These are phyloP conservation scores for Phytophthora hybrid DNA, from an alignment of 352 stramenopile species.

Conservation along the genomic window DNA sequence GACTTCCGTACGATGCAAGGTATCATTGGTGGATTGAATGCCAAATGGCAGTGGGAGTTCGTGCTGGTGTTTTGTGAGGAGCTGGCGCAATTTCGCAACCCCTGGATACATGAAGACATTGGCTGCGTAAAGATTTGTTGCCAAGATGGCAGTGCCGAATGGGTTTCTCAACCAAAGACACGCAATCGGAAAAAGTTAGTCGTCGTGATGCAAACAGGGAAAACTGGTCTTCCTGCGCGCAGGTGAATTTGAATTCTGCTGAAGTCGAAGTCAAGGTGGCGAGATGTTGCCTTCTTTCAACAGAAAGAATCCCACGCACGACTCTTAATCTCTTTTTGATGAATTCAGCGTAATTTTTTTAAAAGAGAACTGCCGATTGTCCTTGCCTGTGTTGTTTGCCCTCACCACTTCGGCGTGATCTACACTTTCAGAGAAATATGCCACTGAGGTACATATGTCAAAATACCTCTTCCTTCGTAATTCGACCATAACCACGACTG, in stretches of 20 bases:
- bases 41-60: background rate
- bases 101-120: background rate
- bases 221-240: background rate
- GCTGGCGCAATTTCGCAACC: background rate
- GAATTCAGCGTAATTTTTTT: too few species aligned
- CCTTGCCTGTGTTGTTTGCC: too few species aligned
- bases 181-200: background rate
- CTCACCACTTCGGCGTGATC: too few species aligned
- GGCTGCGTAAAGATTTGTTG: background rate
- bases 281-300: background rate
- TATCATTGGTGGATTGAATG: background rate
- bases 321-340: background rate
- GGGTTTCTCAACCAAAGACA: background rate
- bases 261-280: background rate
- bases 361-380: too few species aligned
- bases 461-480: too few species aligned
- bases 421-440: too few species aligned
- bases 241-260: background rate
- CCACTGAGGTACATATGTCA: too few species aligned
- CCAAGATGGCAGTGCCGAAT: background rate
- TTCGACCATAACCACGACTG: too few species aligned
- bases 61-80: background rate
- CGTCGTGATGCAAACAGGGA: background rate
- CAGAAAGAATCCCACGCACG: background rate
- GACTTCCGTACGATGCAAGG: background rate